phyloP scores from a whole-genome alignment of 31 red algal species.

The Asparagopsis taxiformis region DNA sequence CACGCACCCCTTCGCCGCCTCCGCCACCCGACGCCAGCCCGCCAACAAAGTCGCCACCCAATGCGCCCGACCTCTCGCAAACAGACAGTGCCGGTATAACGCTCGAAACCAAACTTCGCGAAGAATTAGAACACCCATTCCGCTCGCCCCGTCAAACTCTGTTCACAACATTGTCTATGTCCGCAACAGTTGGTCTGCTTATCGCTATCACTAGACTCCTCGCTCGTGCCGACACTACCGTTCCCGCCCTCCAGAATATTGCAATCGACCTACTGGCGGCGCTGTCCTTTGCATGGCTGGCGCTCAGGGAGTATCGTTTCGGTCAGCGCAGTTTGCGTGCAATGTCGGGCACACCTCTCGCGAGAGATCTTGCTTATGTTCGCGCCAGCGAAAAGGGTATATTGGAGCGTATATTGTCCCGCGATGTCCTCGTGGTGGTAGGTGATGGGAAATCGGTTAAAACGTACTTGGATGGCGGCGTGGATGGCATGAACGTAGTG shows the following conservation, averaged over 20 bases:
- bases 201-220: constrained; percentile 29
- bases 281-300: constrained; percentile 41
- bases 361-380: background rate
- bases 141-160: constrained; percentile 55
- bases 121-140: constrained; percentile 66
- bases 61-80: constrained; percentile 1
- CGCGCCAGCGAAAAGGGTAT: background rate
- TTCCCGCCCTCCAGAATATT: constrained; percentile 24
- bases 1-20: background rate
- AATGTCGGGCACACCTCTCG: background rate
- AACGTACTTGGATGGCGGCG: background rate
- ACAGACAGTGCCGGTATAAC: constrained; percentile 41
- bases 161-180: constrained; percentile 44
- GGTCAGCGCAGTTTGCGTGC: background rate
- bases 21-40: background rate
- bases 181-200: constrained; percentile 40
- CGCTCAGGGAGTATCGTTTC: constrained; percentile 5
- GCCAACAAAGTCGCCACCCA: background rate
- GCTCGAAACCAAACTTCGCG: constrained; percentile 51
- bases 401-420: background rate
- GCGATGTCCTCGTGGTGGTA: background rate
- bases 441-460: background rate
- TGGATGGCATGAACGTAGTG: background rate
- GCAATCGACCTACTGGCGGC: constrained; percentile 33
- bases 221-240: constrained; percentile 7